These are phyloP conservation scores for Thuja plicata DNA, from an alignment of 83 land plant species.

Conservation along the genomic window DNA sequence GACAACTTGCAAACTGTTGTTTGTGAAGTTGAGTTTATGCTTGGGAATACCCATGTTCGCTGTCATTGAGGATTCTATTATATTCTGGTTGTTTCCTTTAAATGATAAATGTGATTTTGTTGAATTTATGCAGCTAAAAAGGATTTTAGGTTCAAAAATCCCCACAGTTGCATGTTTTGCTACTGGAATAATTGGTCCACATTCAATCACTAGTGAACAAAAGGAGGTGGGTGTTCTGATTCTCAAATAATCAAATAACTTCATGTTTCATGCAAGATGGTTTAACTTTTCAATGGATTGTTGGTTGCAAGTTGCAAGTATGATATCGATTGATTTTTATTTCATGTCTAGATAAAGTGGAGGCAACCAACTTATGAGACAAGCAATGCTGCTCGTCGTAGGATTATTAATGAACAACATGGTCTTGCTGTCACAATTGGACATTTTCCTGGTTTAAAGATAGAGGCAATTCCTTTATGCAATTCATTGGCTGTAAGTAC, in stretches of 20 bases:
- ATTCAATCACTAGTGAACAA: constrained; percentile 30
- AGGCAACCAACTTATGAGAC: constrained; percentile 9
- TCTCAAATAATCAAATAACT: not conserved
- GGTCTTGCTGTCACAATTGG: constrained; percentile 52
- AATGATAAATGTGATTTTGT: not conserved
- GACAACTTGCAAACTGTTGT: not conserved
- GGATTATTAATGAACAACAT: not conserved
- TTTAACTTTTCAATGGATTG: not conserved
- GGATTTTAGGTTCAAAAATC: constrained; percentile 26
- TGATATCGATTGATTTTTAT: not conserved
- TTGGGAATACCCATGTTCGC: not conserved
- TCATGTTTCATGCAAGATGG: not conserved
- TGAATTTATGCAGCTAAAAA: constrained; percentile 29
- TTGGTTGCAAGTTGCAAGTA: not conserved
- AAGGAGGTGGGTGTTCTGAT: constrained; percentile 31
- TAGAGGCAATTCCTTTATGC: constrained; percentile 27
- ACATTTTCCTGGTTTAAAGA: constrained; percentile 46
- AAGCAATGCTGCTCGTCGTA: not conserved
- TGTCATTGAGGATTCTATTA: not conserved
- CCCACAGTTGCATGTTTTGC: constrained; percentile 33
- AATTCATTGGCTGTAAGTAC: constrained; percentile 20
- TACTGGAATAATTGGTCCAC: constrained; percentile 42
- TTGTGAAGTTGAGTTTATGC: constrained; percentile 1
- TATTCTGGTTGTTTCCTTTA: not conserved
- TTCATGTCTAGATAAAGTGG: constrained; percentile 35